Percentiles rank a stretch among this genome's conserved stretches.
phyloP scores from a whole-genome alignment of 2,329 filamentous ascomycete genomes.

The Kalmusia sp. region DNA sequence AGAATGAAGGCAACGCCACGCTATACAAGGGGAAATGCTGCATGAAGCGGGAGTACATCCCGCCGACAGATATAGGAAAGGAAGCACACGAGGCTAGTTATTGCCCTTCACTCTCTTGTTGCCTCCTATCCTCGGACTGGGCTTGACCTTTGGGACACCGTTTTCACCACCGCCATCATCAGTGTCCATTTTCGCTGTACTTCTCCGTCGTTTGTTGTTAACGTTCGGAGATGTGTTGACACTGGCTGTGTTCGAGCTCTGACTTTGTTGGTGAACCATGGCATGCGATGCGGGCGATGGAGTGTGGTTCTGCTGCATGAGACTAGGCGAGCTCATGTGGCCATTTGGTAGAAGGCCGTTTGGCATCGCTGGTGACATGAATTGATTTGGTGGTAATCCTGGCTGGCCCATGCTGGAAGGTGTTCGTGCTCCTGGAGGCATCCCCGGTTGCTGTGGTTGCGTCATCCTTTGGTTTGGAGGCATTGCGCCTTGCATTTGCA shows the following conservation, averaged over 20 bases:
- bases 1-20: constrained; percentile 30
- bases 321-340: constrained; percentile 58
- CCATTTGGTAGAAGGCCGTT: constrained; percentile 60
- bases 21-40: constrained; percentile 27
- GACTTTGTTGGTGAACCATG: constrained; percentile 65
- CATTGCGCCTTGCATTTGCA: constrained; percentile 27
- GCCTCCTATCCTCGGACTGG: constrained; percentile 53
- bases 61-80: neutral
- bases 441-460: constrained; percentile 29
- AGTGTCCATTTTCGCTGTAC: constrained; percentile 65
- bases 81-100: constrained; percentile 18
- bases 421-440: constrained; percentile 40
- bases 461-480: constrained; percentile 37
- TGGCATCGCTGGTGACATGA: constrained; percentile 65
- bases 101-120: constrained; percentile 45
- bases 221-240: constrained; percentile 70
- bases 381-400: constrained; percentile 45
- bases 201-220: constrained; percentile 65
- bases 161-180: constrained; percentile 56
- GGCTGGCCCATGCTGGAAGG: constrained; percentile 40
- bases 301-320: constrained; percentile 49
- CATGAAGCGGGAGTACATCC: constrained; percentile 4
- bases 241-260: constrained; percentile 61
- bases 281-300: constrained; percentile 55
- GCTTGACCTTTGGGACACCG: constrained; percentile 58